Conservation (phyloP, 345 rosid species). For the Citrus glauca region DNA sequence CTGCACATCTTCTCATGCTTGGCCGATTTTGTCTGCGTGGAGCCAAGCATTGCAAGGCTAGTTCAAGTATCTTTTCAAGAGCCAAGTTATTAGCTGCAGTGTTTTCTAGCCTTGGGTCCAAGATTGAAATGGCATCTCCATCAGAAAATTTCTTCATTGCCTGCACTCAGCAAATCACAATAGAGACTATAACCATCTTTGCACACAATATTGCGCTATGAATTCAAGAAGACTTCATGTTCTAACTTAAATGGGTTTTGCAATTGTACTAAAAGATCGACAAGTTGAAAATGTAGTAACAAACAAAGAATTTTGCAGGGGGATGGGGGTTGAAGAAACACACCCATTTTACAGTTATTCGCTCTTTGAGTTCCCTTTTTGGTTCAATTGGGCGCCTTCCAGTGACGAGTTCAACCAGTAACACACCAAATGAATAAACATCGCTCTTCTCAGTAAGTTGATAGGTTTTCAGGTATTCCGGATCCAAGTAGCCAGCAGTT, state of each 20-base stretch:
- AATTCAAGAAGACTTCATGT: not conserved
- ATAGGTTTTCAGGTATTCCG: conserved; percentile 81
- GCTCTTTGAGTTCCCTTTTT: conserved; percentile 62
- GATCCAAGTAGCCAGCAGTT: conserved; percentile 94
- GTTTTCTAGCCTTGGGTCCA: conserved; percentile 72
- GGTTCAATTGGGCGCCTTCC: conserved; percentile 89
- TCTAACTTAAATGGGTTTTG: not conserved
- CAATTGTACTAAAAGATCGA: not conserved
- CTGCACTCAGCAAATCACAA: conserved; percentile 39
- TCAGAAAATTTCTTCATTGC: conserved; percentile 65
- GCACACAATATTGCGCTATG: not conserved
- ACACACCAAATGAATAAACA: conserved; percentile 88
- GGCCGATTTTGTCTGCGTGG: conserved; percentile 69
- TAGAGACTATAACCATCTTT: not conserved
- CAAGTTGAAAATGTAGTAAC: not conserved
- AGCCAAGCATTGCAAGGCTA: conserved; percentile 73
- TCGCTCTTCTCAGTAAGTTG: conserved; percentile 94
- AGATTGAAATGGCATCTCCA: conserved; percentile 50
- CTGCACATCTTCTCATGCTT: conserved; percentile 76
- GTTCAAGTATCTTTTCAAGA: conserved; percentile 68
- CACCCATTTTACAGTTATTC: conserved; percentile 86
- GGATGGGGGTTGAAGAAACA: not conserved
- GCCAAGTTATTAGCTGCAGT: conserved; percentile 46
- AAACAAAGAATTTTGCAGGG: not conserved
- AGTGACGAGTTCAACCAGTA: conserved; percentile 71